These are phyloP conservation scores for Phoma sp. DNA, from an alignment of 2,329 filamentous ascomycete species.

Conservation along the genomic window DNA sequence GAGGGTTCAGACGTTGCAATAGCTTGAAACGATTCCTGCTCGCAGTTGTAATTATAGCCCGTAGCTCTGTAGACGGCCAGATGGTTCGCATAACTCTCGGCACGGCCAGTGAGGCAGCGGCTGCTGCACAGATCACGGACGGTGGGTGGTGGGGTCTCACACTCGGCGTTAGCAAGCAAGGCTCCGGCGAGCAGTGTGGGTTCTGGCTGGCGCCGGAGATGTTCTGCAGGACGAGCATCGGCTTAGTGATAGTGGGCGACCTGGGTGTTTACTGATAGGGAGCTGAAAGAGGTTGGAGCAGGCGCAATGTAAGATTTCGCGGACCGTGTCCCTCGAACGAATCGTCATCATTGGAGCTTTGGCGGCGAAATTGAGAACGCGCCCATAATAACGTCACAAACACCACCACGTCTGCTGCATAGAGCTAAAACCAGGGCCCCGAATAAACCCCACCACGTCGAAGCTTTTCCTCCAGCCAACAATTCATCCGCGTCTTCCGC, in stretches of 20 bases:
- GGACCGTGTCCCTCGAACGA: conserved; percentile 26
- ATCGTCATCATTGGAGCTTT: conserved; percentile 29
- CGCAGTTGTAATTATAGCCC: conserved; percentile 6
- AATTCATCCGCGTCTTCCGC: conserved; percentile 38
- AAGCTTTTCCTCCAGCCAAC: conserved; percentile 41
- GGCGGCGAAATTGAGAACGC: conserved; percentile 23
- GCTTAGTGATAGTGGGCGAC: conserved; percentile 46
- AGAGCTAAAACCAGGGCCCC: conserved; percentile 35
- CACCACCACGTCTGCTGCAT: conserved; percentile 32
- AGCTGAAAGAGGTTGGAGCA: conserved; percentile 26
- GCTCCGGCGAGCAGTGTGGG: conserved; percentile 32
- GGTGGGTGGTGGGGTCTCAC: conserved; percentile 35
- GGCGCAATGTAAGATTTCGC: conserved; percentile 21
- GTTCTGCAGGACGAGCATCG: conserved; percentile 37
- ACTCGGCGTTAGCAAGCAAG: conserved; percentile 40
- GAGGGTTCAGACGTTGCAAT: conserved; percentile 22
- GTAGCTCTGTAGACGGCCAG: neutral
- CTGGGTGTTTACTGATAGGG: conserved; percentile 28
- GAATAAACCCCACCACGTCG: conserved; percentile 44
- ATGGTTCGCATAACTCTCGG: conserved; percentile 12
- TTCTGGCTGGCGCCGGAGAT: conserved; percentile 40
- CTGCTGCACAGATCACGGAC: conserved; percentile 17
- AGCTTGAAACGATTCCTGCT: conserved; percentile 23
- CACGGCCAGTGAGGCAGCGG: conserved; percentile 18
- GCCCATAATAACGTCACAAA: conserved; percentile 32